Evolutionary conservation across 2,329 filamentous ascomycete genomes (phyloP).

Genomic region (Ceratocystis papillata): DNA sequence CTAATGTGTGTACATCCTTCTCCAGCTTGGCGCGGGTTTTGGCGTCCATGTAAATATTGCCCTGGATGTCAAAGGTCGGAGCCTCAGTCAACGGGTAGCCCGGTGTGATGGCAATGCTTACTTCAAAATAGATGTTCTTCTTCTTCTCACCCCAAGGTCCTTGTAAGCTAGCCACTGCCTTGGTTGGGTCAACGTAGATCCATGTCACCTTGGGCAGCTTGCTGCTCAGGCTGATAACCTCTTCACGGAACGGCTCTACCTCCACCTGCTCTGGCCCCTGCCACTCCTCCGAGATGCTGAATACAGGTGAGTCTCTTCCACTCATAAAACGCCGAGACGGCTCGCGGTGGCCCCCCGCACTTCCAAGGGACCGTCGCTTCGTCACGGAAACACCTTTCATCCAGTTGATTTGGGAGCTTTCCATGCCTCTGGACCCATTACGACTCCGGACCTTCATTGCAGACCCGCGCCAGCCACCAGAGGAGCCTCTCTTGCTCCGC

Average conservation of each 20-base stretch:
- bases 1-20: conserved; percentile 37
- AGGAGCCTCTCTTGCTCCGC: conserved; percentile 31
- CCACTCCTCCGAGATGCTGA: conserved; percentile 44
- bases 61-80: conserved; percentile 51
- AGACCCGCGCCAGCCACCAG: conserved; percentile 42
- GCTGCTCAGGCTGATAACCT: conserved; percentile 51
- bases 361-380: conserved; percentile 32
- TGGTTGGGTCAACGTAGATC: conserved; percentile 40
- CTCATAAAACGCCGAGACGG: conserved; percentile 37
- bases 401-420: conserved; percentile 53
- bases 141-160: conserved; percentile 52
- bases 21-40: conserved; percentile 38
- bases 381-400: conserved; percentile 52
- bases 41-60: conserved; percentile 51
- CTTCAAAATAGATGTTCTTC: conserved; percentile 50
- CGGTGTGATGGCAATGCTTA: conserved; percentile 49
- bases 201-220: conserved; percentile 54
- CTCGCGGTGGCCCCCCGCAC: conserved; percentile 16
- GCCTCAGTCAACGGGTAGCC: conserved; percentile 48
- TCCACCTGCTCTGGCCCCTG: conserved; percentile 33
- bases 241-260: conserved; percentile 52
- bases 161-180: conserved; percentile 17
- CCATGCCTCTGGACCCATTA: conserved; percentile 33
- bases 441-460: conserved; percentile 48
- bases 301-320: conserved; percentile 43